Conservation (phyloP, 2,329 filamentous ascomycete species). For the Fusarium sublunatum region DNA sequence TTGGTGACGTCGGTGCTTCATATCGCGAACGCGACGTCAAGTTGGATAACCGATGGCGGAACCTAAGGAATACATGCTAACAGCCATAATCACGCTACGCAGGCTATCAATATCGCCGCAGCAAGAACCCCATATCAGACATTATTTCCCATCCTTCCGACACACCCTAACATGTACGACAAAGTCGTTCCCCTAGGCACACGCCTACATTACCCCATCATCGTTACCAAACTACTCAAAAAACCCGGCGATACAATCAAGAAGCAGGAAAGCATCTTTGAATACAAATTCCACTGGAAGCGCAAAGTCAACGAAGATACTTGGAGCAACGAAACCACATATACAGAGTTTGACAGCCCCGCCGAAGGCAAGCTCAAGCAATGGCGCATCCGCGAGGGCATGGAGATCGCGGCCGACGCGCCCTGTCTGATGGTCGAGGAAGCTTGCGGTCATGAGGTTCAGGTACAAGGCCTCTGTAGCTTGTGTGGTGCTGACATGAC, state of each 20-base stretch:
- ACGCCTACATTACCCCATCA: slow-evolving; percentile 90
- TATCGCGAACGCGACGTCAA: slow-evolving; percentile 9
- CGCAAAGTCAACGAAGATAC: slow-evolving; percentile 78
- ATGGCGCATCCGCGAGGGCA: slow-evolving; percentile 80
- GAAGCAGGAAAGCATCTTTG: slow-evolving; percentile 81
- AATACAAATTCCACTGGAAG: slow-evolving; percentile 86
- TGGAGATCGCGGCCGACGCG: slow-evolving; percentile 69
- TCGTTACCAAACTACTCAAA: slow-evolving; percentile 86
- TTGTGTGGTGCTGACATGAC: slow-evolving; percentile 98
- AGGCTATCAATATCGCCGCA: slow-evolving; percentile 19
- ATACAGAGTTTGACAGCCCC: slow-evolving; percentile 83
- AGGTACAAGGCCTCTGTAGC: slow-evolving; percentile 90
- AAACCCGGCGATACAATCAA: slow-evolving; percentile 78
- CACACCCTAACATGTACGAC: slow-evolving; percentile 51
- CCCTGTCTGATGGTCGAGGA: slow-evolving; percentile 83
- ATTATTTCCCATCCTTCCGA: not conserved
- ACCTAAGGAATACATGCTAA: slow-evolving; percentile 23
- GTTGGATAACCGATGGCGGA: slow-evolving; percentile 6
- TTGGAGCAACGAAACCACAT: slow-evolving; percentile 72
- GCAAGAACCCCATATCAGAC: slow-evolving; percentile 9
- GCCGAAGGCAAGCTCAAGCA: slow-evolving; percentile 80
- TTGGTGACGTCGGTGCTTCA: slow-evolving; percentile 10
- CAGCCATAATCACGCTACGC: not conserved
- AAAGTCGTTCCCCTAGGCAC: slow-evolving; percentile 64
- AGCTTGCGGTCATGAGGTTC: slow-evolving; percentile 88